These are phyloP conservation scores for Auricularia sp. DNA, from an alignment of 768 basidiomycete genomes.

Conservation along the genomic window DNA sequence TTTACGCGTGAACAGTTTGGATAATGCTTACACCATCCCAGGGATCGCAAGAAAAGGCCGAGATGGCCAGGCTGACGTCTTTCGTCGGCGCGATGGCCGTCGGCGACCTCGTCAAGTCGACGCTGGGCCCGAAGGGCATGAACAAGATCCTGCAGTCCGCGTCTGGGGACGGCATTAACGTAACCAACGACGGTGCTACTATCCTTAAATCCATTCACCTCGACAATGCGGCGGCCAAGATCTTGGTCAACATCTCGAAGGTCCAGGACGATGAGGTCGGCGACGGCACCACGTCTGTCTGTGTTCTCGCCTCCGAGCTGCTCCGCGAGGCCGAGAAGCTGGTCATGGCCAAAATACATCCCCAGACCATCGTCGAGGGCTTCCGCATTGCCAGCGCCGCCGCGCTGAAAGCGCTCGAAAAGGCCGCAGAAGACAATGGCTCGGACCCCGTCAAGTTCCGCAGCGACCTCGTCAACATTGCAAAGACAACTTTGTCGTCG, in stretches of 20 bases:
- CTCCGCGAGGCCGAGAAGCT: slow-evolving; percentile 92
- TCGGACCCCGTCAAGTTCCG: slow-evolving; percentile 68
- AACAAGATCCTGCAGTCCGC: slow-evolving; percentile 97
- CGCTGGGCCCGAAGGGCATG: slow-evolving; percentile 98
- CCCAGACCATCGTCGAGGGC: slow-evolving; percentile 96
- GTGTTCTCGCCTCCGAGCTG: slow-evolving; percentile 85
- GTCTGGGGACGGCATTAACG: slow-evolving; percentile 85
- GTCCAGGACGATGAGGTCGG: slow-evolving; percentile 99
- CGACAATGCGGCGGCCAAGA: slow-evolving; percentile 98
- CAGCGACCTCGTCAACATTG: slow-evolving; percentile 91
- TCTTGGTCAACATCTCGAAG: slow-evolving; percentile 98
- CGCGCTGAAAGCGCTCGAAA: slow-evolving; percentile 77
- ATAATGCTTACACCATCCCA: slow-evolving; percentile 9
- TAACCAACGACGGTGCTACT: slow-evolving; percentile 98
- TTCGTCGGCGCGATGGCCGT: slow-evolving; percentile 96
- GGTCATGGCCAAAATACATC: slow-evolving; percentile 87
- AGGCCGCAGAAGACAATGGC: slow-evolving; percentile 72
- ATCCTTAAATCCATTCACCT: slow-evolving; percentile 96
- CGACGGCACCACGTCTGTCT: slow-evolving; percentile 88
- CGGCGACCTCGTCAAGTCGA: slow-evolving; percentile 97
- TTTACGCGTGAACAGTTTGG: background rate
- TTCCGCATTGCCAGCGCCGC: slow-evolving; percentile 85
- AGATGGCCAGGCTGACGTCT: slow-evolving; percentile 94
- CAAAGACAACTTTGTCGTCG: slow-evolving; percentile 87
- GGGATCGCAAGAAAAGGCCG: slow-evolving; percentile 77